These are phyloP conservation scores for Cokeromyces recurvatus DNA, from an alignment of 371 early-diverging fungal genomes.

Conservation along the genomic window DNA sequence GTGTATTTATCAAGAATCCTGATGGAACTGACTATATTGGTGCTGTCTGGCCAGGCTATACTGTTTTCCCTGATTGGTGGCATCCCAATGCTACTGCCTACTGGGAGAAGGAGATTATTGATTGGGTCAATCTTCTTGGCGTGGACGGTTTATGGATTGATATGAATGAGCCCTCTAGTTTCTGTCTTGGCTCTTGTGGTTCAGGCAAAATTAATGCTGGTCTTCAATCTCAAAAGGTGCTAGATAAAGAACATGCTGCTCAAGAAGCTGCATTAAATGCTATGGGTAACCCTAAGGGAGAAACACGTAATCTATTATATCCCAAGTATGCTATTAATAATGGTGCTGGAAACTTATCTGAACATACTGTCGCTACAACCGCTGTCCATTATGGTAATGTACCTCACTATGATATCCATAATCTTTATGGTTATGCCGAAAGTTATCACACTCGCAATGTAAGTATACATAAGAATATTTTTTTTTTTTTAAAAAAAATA, in stretches of 20 bases:
- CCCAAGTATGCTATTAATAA: conserved; percentile 36
- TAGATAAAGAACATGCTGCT: conserved; percentile 14
- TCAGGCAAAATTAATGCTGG: conserved; percentile 20
- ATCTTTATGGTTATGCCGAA: conserved; percentile 62
- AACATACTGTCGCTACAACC: conserved; percentile 51
- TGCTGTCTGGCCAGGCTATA: conserved; percentile 68
- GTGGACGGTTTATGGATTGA: conserved; percentile 69
- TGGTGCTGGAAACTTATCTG: conserved; percentile 37
- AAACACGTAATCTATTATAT: conserved; percentile 26
- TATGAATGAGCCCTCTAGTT: conserved; percentile 64
- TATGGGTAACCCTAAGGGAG: conserved; percentile 22
- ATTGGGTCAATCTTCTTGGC: conserved; percentile 18
- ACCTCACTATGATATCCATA: conserved; percentile 60
- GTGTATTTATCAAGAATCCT: conserved; percentile 47
- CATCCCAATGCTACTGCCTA: conserved; percentile 46
- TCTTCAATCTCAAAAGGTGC: conserved; percentile 16
- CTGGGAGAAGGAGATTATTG: conserved; percentile 39
- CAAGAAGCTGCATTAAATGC: conserved; percentile 15
- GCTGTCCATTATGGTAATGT: conserved; percentile 52
- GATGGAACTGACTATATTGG: conserved; percentile 48
- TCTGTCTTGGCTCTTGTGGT: conserved; percentile 33
- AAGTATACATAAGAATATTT: conserved; percentile 8
- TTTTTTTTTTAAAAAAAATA: too few species aligned
- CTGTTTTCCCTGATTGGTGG: conserved; percentile 63
- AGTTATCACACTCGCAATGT: conserved; percentile 50